These are phyloP conservation scores for Beta macrorhiza DNA, from an alignment of 179 eudicot species.

Conservation along the genomic window DNA sequence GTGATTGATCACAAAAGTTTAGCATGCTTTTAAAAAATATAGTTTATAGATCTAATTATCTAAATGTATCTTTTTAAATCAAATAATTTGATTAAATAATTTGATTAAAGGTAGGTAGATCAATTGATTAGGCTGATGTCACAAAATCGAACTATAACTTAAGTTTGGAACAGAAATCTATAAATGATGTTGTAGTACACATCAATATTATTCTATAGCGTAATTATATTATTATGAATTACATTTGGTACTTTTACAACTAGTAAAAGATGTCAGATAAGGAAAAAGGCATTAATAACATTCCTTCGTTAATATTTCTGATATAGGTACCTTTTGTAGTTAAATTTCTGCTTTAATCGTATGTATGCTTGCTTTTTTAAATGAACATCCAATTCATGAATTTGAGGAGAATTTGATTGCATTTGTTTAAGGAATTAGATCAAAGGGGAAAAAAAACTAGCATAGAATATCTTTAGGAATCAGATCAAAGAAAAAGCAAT, in stretches of 20 bases:
- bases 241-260: neutral
- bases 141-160: neutral
- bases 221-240: neutral
- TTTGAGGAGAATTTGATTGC: neutral
- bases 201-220: neutral
- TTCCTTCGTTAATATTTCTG: neutral
- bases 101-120: conserved; percentile 5
- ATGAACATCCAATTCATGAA: neutral
- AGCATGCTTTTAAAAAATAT: neutral
- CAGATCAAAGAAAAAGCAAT: neutral
- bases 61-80: neutral
- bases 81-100: neutral
- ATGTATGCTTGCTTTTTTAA: neutral
- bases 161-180: neutral
- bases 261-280: conserved; percentile 5
- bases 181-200: neutral
- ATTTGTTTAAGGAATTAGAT: too few species aligned
- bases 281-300: neutral
- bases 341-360: neutral
- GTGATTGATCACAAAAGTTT: neutral
- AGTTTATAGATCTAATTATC: neutral
- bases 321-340: neutral
- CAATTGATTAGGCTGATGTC: neutral
- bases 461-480: neutral
- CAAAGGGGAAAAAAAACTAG: too few species aligned